Percentiles rank a stretch among this genome's conserved stretches.
Evolutionary conservation across 176 grass and related monocot species (phyloP).

Genomic region (Paspalum notatum): DNA sequence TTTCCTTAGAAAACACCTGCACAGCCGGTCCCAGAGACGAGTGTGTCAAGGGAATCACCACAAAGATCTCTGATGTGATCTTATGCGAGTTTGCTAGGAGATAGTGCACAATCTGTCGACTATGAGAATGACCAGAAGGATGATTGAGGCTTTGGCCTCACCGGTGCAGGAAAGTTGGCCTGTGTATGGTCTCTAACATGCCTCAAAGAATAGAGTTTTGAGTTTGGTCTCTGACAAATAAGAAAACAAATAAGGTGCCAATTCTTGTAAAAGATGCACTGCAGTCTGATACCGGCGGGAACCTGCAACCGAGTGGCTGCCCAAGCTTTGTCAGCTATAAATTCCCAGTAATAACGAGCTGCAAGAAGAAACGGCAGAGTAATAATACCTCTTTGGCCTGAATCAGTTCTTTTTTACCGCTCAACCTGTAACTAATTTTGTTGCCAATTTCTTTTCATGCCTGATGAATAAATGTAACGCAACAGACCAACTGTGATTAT

Average conservation of each 20-base stretch:
- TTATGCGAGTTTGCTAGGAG: conserved; percentile 36
- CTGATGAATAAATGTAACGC: conserved; percentile 43
- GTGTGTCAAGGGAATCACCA: conserved; percentile 22
- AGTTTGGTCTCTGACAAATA: conserved; percentile 30
- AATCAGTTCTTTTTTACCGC: background rate
- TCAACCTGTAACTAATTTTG: conserved; percentile 5
- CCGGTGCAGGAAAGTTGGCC: background rate
- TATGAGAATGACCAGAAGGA: conserved; percentile 38
- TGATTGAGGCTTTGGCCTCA: conserved; percentile 17
- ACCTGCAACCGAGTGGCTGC: conserved; percentile 13
- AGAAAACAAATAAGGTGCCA: conserved; percentile 21
- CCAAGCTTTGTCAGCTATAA: conserved; percentile 25
- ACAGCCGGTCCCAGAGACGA: background rate
- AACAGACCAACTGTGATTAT: background rate
- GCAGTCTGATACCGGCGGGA: background rate
- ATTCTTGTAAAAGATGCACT: conserved; percentile 1
- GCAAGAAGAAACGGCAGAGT: conserved; percentile 12
- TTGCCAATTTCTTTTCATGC: background rate
- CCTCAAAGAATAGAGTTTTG: background rate
- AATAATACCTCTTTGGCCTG: conserved; percentile 28
- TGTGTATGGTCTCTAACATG: conserved; percentile 4
- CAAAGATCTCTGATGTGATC: conserved; percentile 19
- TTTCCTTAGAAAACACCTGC: conserved; percentile 17
- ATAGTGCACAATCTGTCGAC: conserved; percentile 40
- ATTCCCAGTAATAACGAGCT: conserved; percentile 20